These are phyloP conservation scores for Taiozyma onychis DNA, from an alignment of 1,139 yeast genomes.

Conservation along the genomic window DNA sequence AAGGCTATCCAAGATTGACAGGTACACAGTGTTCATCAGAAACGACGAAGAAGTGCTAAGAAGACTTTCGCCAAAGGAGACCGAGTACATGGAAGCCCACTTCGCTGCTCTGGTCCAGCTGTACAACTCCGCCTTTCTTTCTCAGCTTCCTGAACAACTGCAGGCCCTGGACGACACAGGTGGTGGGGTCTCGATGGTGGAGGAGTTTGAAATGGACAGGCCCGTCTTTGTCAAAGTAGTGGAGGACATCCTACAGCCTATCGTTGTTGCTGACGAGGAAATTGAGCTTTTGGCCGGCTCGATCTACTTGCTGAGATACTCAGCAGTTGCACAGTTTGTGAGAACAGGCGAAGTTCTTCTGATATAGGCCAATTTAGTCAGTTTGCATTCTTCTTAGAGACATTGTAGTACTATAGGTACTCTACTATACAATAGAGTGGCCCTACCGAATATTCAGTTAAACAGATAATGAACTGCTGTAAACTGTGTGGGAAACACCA, in stretches of 20 bases:
- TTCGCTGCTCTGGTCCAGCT: conserved; percentile 57
- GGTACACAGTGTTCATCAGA: conserved; percentile 51
- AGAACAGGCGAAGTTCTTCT: conserved; percentile 39
- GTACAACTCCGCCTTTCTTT: conserved; percentile 63
- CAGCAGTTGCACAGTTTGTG: conserved; percentile 38
- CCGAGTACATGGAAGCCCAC: conserved; percentile 59
- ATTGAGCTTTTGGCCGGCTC: conserved; percentile 62
- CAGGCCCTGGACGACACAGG: conserved; percentile 72
- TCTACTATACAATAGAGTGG: background rate
- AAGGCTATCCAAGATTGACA: conserved; percentile 65
- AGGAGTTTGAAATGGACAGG: conserved; percentile 64
- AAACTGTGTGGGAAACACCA: no score
- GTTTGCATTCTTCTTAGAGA: no score
- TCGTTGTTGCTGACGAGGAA: conserved; percentile 55
- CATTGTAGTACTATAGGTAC: no score
- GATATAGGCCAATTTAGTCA: conserved; percentile 24
- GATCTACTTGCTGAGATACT: conserved; percentile 71
- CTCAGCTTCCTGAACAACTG: conserved; percentile 59
- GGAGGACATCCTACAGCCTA: conserved; percentile 53
- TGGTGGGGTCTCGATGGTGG: conserved; percentile 76
- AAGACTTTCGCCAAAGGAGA: conserved; percentile 53
- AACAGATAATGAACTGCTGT: no score
- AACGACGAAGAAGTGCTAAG: conserved; percentile 19
- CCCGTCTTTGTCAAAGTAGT: conserved; percentile 71
- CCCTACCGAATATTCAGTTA: background rate